Base-by-base conservation (phyloP, 2,329 filamentous ascomycete genomes). In the Ophiocordyceps camponoti-saundersi region DNA sequence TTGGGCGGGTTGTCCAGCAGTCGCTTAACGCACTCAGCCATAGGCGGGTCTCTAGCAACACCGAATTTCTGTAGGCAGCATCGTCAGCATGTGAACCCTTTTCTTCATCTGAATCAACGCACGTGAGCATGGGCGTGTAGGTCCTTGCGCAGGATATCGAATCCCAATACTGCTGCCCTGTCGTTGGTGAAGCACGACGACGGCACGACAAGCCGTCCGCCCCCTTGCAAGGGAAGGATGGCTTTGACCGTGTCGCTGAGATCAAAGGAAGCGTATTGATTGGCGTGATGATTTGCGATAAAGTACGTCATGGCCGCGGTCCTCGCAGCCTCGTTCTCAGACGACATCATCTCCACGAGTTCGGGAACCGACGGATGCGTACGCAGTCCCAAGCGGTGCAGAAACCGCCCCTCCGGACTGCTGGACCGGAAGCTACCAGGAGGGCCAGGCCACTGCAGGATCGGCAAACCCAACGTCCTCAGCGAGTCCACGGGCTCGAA, bases 151-250 rank as follows among this genome's bases (percentile, higher is more conserved):
- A 98, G 66, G 18, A 95, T 82, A 23, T 80, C 71, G 56, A 94
- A 96, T 0, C 85, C 86, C 46, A 98, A 71, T 5, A 93, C 70
- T 1, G 81, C 72, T 21, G 85, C 85, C 41, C 75, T 75, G 39
- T 82, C 76, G 53, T 96, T 90, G 1, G 80, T 87, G 58, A 86
- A 98, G 57, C 89, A 95, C 49, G 80, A 75, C 1, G 74, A 76
- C 0, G 90, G 89, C 1, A 73, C 65, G 1, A 87, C 84, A 26
- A 95, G 68, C 47, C 77, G 72, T 3, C 71, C 66, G n/a, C 75
- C 73, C 16, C 78, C 80, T 53, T 89, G 74, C 1, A 93, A 65
- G 1, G 89, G 89, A 36, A 96, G 65, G 50, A 87, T 84, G 2
- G 75, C 65, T 50, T 73, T 73, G 23, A 63, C 68, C 16, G 72